Percentiles rank a stretch among this genome's conserved stretches.
Conservation (phyloP, 352 stramenopile species). For the Phytophthora citrophthora region DNA sequence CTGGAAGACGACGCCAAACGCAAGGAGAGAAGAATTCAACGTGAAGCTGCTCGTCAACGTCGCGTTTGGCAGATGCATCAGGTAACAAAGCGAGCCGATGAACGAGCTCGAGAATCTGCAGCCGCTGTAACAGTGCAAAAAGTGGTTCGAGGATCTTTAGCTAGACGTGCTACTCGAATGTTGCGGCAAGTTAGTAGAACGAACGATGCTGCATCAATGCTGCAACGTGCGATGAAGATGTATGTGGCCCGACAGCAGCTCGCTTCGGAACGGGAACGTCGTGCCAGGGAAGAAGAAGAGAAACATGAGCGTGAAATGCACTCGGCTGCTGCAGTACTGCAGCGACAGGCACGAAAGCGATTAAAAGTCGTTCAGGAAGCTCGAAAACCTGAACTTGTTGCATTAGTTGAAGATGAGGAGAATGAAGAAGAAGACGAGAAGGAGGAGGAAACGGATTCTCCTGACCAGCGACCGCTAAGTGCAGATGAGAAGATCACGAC, state of each 20-base stretch:
- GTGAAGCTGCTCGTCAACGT: conserved; percentile 49
- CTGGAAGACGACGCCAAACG: conserved; percentile 47
- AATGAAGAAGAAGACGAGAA: conserved; percentile 10
- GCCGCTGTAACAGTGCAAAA: conserved; percentile 55
- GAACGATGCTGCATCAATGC: conserved; percentile 35
- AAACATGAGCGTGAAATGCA: conserved; percentile 38
- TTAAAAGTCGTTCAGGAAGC: conserved; percentile 27
- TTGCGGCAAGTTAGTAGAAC: conserved; percentile 20
- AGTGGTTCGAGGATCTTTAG: conserved; percentile 44
- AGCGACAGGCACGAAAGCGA: conserved; percentile 51
- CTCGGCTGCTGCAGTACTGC: conserved; percentile 50
- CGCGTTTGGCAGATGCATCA: conserved; percentile 60
- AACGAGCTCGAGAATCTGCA: conserved; percentile 43
- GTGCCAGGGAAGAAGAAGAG: conserved; percentile 29
- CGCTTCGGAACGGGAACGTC: conserved; percentile 25
- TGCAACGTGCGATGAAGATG: conserved; percentile 45
- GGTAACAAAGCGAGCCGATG: conserved; percentile 48
- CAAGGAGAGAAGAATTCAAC: conserved; percentile 42
- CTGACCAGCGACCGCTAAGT: neutral
- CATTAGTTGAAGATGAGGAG: conserved; percentile 30
- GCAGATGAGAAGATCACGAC: conserved; percentile 19
- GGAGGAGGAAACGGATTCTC: neutral
- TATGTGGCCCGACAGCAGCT: conserved; percentile 36
- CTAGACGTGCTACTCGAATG: conserved; percentile 12
- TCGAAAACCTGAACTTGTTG: conserved; percentile 14